These are phyloP conservation scores for Euphorbia peplus DNA, from an alignment of 345 rosid genomes.

Conservation along the genomic window DNA sequence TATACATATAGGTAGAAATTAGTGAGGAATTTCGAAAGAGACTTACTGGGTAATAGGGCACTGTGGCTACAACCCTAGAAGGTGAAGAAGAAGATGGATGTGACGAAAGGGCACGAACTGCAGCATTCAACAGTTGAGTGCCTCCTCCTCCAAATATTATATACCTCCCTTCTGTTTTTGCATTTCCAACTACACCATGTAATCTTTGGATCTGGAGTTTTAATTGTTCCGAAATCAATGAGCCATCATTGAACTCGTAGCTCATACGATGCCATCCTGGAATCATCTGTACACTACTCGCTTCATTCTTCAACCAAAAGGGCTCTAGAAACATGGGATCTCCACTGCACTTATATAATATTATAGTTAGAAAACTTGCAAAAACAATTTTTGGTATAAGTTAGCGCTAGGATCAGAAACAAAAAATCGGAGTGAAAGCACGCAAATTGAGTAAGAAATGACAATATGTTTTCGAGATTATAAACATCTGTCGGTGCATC, in stretches of 20 bases:
- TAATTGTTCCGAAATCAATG: slow-evolving; percentile 18
- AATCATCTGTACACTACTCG: slow-evolving; percentile 10
- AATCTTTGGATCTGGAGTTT: slow-evolving; percentile 3
- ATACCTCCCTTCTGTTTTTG: slow-evolving; percentile 15
- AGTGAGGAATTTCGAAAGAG: too few relatives aligned
- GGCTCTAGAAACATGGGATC: slow-evolving; percentile 31
- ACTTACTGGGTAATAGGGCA: slow-evolving; percentile 25
- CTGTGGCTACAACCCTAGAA: slow-evolving; percentile 22
- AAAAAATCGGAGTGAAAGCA: too few relatives aligned
- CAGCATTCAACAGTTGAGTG: slow-evolving; percentile 26
- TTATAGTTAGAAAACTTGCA: too few relatives aligned
- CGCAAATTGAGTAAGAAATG: too few relatives aligned
- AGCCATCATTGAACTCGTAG: slow-evolving; percentile 22
- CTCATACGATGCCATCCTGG: slow-evolving; percentile 28
- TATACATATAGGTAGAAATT: too few relatives aligned
- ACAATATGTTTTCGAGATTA: too few relatives aligned
- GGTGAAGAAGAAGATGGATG: not conserved
- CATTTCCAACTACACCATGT: slow-evolving; percentile 19
- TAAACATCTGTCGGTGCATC: too few relatives aligned
- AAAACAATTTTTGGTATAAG: too few relatives aligned
- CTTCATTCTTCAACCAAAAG: slow-evolving; percentile 18
- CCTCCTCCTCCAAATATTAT: slow-evolving; percentile 25
- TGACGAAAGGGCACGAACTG: slow-evolving; percentile 22
- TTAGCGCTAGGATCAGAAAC: too few relatives aligned
- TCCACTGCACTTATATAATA: slow-evolving; percentile 24